Percentiles rank a stretch among this genome's conserved stretches.
These are phyloP conservation scores for Candida wancherniae DNA, from an alignment of 805 yeast species.

Conservation along the genomic window DNA sequence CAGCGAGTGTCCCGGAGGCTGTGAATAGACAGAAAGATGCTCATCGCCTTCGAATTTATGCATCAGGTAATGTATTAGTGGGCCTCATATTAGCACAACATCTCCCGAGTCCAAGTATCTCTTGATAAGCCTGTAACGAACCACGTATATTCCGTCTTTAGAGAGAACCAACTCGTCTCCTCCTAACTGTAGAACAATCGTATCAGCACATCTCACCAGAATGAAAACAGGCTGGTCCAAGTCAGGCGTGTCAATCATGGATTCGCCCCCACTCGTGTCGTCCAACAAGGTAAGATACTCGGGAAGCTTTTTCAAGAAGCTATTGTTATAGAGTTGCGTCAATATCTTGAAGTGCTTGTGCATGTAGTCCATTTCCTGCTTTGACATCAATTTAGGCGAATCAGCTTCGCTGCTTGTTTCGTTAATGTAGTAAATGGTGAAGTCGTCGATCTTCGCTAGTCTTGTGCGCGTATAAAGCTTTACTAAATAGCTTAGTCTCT, in stretches of 20 bases:
- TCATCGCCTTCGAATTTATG: neutral
- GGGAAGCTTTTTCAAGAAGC: constrained; percentile 68
- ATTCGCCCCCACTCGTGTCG: constrained; percentile 54
- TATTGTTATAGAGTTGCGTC: constrained; percentile 58
- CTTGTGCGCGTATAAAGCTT: constrained; percentile 78
- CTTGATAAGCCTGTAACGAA: constrained; percentile 51
- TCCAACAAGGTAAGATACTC: constrained; percentile 65
- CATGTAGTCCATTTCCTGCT: constrained; percentile 62
- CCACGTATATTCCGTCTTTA: constrained; percentile 66
- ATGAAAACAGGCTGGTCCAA: constrained; percentile 74
- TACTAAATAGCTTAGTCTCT: constrained; percentile 76
- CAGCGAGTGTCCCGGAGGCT: constrained; percentile 78
- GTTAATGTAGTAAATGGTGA: constrained; percentile 54
- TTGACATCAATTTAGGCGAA: constrained; percentile 37
- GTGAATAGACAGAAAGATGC: constrained; percentile 21
- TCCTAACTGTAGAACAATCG: constrained; percentile 24
- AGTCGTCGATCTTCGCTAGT: constrained; percentile 67
- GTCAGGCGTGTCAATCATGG: constrained; percentile 80
- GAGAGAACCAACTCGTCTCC: constrained; percentile 29
- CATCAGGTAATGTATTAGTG: neutral
- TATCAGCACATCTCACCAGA: constrained; percentile 42
- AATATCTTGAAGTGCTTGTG: constrained; percentile 60
- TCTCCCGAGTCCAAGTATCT: constrained; percentile 34
- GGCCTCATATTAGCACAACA: constrained; percentile 28
- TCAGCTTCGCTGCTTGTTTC: constrained; percentile 23